Conservation (phyloP, 768 basidiomycete genomes). For the Hygrophoropsis aurantiaca region DNA sequence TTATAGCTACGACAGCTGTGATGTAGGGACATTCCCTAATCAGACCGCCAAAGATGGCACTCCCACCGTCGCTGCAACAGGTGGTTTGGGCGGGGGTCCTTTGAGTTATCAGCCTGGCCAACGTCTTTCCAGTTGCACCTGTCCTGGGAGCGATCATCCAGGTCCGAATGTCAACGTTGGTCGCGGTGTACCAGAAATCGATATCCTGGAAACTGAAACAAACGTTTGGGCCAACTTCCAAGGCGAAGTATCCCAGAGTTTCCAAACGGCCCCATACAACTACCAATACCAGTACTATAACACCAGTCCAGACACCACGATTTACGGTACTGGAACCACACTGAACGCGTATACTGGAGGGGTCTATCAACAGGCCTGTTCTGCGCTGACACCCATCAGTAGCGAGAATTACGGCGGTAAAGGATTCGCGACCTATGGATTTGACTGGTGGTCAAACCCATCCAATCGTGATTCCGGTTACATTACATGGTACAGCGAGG, state of each 20-base stretch:
- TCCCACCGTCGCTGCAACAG: constrained; percentile 59
- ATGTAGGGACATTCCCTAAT: constrained; percentile 82
- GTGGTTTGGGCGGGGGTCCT: constrained; percentile 44
- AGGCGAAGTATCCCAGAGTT: constrained; percentile 78
- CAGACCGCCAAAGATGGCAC: constrained; percentile 63
- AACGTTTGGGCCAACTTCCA: constrained; percentile 42
- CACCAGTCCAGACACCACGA: constrained; percentile 46
- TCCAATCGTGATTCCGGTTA: constrained; percentile 65
- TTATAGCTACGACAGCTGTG: constrained; percentile 82
- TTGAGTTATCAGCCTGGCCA: constrained; percentile 87
- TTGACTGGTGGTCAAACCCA: constrained; percentile 82
- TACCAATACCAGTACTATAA: constrained; percentile 62
- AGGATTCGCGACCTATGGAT: constrained; percentile 63
- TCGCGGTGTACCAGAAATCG: constrained; percentile 89
- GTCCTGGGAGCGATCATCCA: constrained; percentile 82
- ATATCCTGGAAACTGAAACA: constrained; percentile 84
- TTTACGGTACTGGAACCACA: constrained; percentile 52
- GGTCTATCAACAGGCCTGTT: constrained; percentile 71
- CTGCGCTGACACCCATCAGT: constrained; percentile 59
- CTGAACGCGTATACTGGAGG: constrained; percentile 74
- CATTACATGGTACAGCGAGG: constrained; percentile 80
- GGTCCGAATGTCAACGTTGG: constrained; percentile 67
- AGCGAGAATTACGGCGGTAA: constrained; percentile 54
- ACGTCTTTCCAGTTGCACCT: constrained; percentile 84
- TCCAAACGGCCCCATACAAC: constrained; percentile 81